Evolutionary conservation across 2,329 filamentous ascomycete genomes (phyloP).

Genomic region (Trichoderma koningii): DNA sequence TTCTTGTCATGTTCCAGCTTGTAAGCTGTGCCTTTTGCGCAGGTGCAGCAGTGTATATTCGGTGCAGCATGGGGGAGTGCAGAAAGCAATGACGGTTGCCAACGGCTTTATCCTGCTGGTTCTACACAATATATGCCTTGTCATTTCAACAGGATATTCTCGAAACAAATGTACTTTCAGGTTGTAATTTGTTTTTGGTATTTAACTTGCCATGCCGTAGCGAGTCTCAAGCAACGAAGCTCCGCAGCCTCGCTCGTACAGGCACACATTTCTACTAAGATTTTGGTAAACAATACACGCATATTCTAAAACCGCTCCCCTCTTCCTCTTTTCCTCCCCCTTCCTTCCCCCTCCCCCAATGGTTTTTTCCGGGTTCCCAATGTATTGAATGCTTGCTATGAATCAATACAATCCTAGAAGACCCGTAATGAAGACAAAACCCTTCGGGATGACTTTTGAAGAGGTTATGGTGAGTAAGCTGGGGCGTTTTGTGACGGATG

Average conservation of each 20-base stretch:
- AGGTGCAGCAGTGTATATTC: too few relatives aligned
- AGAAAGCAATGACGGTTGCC: too few relatives aligned
- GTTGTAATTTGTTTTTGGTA: conserved; percentile 9
- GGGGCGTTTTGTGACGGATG: neutral
- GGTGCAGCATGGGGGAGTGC: too few relatives aligned
- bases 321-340: neutral
- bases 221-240: conserved; percentile 2
- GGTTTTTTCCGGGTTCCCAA: neutral
- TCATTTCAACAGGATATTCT: too few relatives aligned
- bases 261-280: neutral
- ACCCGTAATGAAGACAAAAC: conserved; percentile 2
- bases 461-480: conserved; percentile 3
- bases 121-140: too few relatives aligned
- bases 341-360: neutral
- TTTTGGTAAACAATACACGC: conserved; percentile 1
- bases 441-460: neutral
- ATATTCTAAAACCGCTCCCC: conserved; percentile 20
- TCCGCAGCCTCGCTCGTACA: neutral
- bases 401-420: conserved; percentile 19
- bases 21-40: too few relatives aligned
- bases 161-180: too few relatives aligned
- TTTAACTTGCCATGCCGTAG: conserved; percentile 2
- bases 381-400: conserved; percentile 24
- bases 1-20: too few relatives aligned
- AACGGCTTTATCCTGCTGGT: too few relatives aligned